Evolutionary conservation across 208 protist species (phyloP), one percentile per base, ranked within the genome.

Genomic region (Trypanosoma scelopori): DNA sequence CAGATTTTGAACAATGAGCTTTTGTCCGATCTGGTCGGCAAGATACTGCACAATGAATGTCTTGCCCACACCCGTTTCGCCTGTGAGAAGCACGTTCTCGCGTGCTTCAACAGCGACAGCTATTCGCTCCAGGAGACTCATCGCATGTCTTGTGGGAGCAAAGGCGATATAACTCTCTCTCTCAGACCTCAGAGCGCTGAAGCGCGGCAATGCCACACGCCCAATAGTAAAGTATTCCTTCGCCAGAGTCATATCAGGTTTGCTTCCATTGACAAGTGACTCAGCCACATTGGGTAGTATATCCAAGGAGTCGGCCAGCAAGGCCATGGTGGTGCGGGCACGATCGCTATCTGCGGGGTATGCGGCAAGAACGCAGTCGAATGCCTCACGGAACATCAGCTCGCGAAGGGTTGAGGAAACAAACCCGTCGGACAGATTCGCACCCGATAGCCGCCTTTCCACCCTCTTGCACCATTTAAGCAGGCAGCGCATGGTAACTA

Each of bases 21-120:
- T 82, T 60, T 94, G 82, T 15, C 92, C 89, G 30, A 96, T 75
- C 55, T 94, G 76, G 59, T 95, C 87, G 0, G 95, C 92, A 7
- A 97, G 79, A 66, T 94, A 93, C 58, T 95, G 89, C 15, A 97
- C 92, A 72, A 96, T 87, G 68, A 95, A 97, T 32, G 90, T 98
- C 55, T 98, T 97, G 35, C 95, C 93, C n/a, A 96, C 87, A 56
- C 99, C 99, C 30, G 99, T 99, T 72, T 99, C 98, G 58, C 99
- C 99, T 35, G 98, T 97, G 6, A 99, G 84, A 35, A 99, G 82
- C 13, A 99, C 89, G 25, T 98, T 91, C 83, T 99, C 99, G 35
- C 79, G 63, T 15, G 85, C 71, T 27, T 90, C 57, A 25, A 99
- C 92, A 60, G 84, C 95, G 0, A 76, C 88, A 3, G 91, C 86